Percentiles rank a stretch among this genome's conserved stretches.
Conservation (phyloP, 2,329 filamentous ascomycete species). For the Escovopsis sp. region DNA sequence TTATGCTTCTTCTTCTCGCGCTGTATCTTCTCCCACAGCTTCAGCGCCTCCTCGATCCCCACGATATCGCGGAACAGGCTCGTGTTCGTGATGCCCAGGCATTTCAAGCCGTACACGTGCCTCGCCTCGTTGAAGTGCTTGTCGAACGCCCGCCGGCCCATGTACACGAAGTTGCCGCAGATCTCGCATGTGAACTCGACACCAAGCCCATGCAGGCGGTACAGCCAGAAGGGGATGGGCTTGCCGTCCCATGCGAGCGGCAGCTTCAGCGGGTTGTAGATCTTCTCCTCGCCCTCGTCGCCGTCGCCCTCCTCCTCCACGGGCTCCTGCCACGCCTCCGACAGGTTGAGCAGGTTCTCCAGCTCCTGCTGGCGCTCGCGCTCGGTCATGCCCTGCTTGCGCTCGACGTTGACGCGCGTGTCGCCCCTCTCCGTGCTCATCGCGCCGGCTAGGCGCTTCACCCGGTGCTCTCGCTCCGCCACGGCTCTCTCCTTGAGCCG, state of each 20-base stretch:
- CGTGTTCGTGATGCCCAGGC: slow-evolving; percentile 83
- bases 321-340: slow-evolving; percentile 16
- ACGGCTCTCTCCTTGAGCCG: slow-evolving; percentile 78
- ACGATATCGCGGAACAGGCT: slow-evolving; percentile 89
- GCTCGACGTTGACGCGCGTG: slow-evolving; percentile 87
- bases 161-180: slow-evolving; percentile 97
- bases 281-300: slow-evolving; percentile 66
- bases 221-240: slow-evolving; percentile 97
- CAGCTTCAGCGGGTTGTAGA: slow-evolving; percentile 94
- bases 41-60: slow-evolving; percentile 73
- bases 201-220: slow-evolving; percentile 87
- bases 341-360: slow-evolving; percentile 56
- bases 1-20: slow-evolving; percentile 66
- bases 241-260: slow-evolving; percentile 97
- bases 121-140: slow-evolving; percentile 95
- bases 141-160: slow-evolving; percentile 88
- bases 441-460: slow-evolving; percentile 62
- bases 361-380: slow-evolving; percentile 88
- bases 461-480: slow-evolving; percentile 72
- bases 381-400: slow-evolving; percentile 94
- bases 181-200: slow-evolving; percentile 94
- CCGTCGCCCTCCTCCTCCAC: slow-evolving; percentile 51
- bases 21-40: slow-evolving; percentile 87
- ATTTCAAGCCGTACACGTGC: slow-evolving; percentile 88
- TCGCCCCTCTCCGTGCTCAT: slow-evolving; percentile 82